Conservation (phyloP, 495 filamentous ascomycete species). For the Xylaria grammica region DNA sequence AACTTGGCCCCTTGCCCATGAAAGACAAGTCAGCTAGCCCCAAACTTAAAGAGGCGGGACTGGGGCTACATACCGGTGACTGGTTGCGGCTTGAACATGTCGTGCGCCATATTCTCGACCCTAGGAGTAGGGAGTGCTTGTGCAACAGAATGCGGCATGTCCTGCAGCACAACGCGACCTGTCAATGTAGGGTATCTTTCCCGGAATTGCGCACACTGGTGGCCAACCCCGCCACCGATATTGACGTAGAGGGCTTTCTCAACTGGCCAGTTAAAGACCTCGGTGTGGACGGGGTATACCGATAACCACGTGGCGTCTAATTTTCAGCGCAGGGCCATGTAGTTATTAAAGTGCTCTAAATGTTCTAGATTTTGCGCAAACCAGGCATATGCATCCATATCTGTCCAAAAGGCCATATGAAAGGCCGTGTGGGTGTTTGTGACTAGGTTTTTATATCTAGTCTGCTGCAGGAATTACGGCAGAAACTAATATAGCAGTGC, state of each 20-base stretch:
- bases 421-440: neutral
- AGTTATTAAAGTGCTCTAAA: neutral
- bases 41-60: too few species aligned
- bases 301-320: neutral
- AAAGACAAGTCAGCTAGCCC: neutral
- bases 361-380: neutral
- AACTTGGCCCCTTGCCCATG: constrained; percentile 44
- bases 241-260: constrained; percentile 21
- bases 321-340: neutral
- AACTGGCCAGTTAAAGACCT: neutral
- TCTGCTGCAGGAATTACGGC: neutral
- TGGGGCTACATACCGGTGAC: constrained; percentile 45
- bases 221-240: constrained; percentile 41
- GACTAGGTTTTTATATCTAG: neutral
- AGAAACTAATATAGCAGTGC: neutral
- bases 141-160: constrained; percentile 46
- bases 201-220: constrained; percentile 49
- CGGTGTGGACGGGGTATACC: neutral
- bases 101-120: constrained; percentile 44
- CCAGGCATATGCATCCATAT: neutral
- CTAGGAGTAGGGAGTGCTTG: constrained; percentile 39
- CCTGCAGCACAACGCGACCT: constrained; percentile 53
- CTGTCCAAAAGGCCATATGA: neutral
- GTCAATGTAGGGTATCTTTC: constrained; percentile 45
- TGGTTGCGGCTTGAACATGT: constrained; percentile 53